Evolutionary conservation across 202 grass and related monocot species (phyloP).

Genomic region (Zoysia matrella): DNA sequence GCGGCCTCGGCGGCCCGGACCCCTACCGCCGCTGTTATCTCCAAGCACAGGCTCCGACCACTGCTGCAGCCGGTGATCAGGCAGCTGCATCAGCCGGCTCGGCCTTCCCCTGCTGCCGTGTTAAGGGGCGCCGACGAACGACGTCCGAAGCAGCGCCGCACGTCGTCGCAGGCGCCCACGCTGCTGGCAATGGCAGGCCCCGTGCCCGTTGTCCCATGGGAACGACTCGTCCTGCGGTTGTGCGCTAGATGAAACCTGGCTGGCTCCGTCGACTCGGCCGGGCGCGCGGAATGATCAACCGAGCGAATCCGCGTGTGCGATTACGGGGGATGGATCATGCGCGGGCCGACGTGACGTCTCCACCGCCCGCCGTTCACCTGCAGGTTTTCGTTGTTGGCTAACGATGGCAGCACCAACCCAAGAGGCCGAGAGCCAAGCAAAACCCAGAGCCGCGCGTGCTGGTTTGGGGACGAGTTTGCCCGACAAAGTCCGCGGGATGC

Average conservation of each 20-base stretch:
- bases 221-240: too few relatives aligned
- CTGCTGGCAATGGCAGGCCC: too few relatives aligned
- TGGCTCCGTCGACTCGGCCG: too few relatives aligned
- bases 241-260: too few relatives aligned
- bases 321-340: background rate
- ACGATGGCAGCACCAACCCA: background rate
- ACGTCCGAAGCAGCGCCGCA: too few relatives aligned
- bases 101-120: too few relatives aligned
- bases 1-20: constrained; percentile 35
- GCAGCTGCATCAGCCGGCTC: too few relatives aligned
- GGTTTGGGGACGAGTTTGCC: background rate
- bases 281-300: background rate
- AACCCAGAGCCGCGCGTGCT: background rate
- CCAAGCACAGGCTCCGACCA: background rate
- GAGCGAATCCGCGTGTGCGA: constrained; percentile 10
- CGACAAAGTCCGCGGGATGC: background rate
- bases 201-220: too few relatives aligned
- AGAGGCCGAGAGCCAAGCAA: background rate
- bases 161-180: too few relatives aligned
- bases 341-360: constrained; percentile 6
- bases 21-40: constrained; percentile 15
- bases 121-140: too few relatives aligned
- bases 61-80: too few relatives aligned
- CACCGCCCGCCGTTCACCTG: background rate
- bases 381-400: background rate